These are phyloP conservation scores for Podosphaera xanthii DNA, from an alignment of 2,329 filamentous ascomycete species.

Conservation along the genomic window DNA sequence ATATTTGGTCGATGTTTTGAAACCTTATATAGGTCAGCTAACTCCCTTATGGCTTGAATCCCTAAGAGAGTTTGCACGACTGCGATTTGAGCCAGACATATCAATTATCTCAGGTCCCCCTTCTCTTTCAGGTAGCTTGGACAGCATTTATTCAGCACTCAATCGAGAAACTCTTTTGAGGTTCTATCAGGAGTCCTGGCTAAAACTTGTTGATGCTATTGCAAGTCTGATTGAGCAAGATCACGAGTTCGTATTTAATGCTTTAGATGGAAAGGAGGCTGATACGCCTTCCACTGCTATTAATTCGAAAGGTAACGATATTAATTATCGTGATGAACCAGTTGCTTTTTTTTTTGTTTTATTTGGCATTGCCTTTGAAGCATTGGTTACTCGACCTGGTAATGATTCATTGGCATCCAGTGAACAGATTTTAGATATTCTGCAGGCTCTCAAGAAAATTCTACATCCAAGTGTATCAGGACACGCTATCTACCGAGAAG, in stretches of 20 bases:
- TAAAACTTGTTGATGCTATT: slow-evolving; percentile 91
- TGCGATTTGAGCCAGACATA: slow-evolving; percentile 92
- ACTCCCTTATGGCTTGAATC: slow-evolving; percentile 90
- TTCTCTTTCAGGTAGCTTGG: slow-evolving; percentile 62
- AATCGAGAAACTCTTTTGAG: slow-evolving; percentile 82
- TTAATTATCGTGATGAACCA: slow-evolving; percentile 94
- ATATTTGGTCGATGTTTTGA: slow-evolving; percentile 71
- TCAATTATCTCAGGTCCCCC: slow-evolving; percentile 71
- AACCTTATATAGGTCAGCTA: slow-evolving; percentile 70
- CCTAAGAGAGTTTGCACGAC: slow-evolving; percentile 72
- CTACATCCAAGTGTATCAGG: slow-evolving; percentile 83
- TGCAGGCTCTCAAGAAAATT: slow-evolving; percentile 85
- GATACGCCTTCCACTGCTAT: slow-evolving; percentile 19
- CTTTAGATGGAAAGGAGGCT: slow-evolving; percentile 63
- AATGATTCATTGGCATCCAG: slow-evolving; percentile 44
- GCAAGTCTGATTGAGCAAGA: slow-evolving; percentile 94
- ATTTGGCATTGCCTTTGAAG: slow-evolving; percentile 90
- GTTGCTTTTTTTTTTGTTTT: slow-evolving; percentile 98
- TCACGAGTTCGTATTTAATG: slow-evolving; percentile 92
- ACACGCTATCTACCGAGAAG: slow-evolving; percentile 87
- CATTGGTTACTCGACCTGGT: slow-evolving; percentile 59
- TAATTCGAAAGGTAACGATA: slow-evolving; percentile 45
- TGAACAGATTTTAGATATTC: slow-evolving; percentile 66
- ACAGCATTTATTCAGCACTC: slow-evolving; percentile 82
- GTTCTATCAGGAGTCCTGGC: slow-evolving; percentile 95